Conservation (phyloP, 192 early-diverging fungal genomes). For the Gigaspora rosea region DNA sequence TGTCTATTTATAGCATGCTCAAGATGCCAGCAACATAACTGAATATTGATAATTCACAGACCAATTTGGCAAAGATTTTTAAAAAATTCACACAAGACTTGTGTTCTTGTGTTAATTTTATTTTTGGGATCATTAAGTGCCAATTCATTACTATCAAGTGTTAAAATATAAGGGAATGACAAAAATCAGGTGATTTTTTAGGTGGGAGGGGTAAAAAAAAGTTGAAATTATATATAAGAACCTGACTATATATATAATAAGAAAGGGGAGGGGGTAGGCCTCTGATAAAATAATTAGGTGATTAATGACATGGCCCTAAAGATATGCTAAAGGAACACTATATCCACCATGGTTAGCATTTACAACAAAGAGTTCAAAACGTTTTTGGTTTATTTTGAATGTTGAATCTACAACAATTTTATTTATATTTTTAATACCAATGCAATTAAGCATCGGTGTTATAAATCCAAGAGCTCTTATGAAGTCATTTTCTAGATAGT, state of each 20-base stretch:
- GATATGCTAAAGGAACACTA: neutral
- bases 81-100: slow-evolving; percentile 2
- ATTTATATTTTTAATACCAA: neutral
- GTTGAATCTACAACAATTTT: slow-evolving; percentile 6
- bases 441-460: neutral
- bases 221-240: no score
- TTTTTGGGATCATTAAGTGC: slow-evolving; percentile 3
- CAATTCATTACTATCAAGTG: no score
- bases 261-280: no score
- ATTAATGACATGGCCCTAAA: no score
- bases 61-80: neutral
- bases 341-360: slow-evolving; percentile 5
- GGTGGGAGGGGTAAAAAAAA: no score
- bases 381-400: slow-evolving; percentile 1
- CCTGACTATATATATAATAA: no score
- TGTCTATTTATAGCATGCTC: neutral
- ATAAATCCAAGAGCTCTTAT: neutral
- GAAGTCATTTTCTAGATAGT: slow-evolving; percentile 3
- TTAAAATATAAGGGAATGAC: no score
- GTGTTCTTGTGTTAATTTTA: neutral
- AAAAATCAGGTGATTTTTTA: no score
- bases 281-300: no score
- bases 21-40: slow-evolving; percentile 14
- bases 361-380: slow-evolving; percentile 12
- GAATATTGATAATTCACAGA: neutral